Evolutionary conservation across 305 asterid genomes (phyloP), one percentile per base, ranked within the genome.

Genomic region (Nicotiana rustica): DNA sequence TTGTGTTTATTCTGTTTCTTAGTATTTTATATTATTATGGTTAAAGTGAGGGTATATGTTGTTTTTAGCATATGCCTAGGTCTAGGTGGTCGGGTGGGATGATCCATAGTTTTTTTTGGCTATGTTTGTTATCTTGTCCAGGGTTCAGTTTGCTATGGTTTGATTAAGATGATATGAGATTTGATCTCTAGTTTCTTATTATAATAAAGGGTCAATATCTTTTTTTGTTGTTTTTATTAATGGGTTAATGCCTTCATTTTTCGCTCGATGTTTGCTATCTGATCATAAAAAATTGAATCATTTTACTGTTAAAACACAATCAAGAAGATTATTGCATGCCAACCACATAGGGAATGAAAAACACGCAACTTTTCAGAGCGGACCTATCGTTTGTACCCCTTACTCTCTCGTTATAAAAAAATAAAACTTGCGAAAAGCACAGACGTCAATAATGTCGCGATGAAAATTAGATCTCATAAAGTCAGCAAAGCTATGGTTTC

Each of bases 61-160:
- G 10, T 5, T 44, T 62, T 62, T 60, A 78, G 15, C 3, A 21
- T 41, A 64, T 64, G 52, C 2, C 47, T 52, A 17, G 55, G 65
- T 67, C 62, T n/a, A 41, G 49, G 77, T 81, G 75, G 76, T 52
- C 73, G 83, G 64, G 68, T 49, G 55, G 83, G 83, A 67, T 67
- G 35, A n/a, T 55, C 36, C 66, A 29, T 67, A 67, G 77, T 81
- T 68, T 18, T 57, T 67, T 67, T 7, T 17, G 35, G 18, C 83
- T 80, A 21, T 29, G 65, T 67, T 47, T 55, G 29, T 56, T 31
- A 3, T 80, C 55, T 73, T 73, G 44, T 52, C 80, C 66, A 76
- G 64, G 83, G 77, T 81, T 55, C 65, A 69, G 67, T 80, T 52
- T 80, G 67, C 7, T 71, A 59, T 81, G 79, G 67, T n/a, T 81